phyloP scores from a whole-genome alignment of 441 rosid species.

The Pelargonium myrrhifolium region DNA sequence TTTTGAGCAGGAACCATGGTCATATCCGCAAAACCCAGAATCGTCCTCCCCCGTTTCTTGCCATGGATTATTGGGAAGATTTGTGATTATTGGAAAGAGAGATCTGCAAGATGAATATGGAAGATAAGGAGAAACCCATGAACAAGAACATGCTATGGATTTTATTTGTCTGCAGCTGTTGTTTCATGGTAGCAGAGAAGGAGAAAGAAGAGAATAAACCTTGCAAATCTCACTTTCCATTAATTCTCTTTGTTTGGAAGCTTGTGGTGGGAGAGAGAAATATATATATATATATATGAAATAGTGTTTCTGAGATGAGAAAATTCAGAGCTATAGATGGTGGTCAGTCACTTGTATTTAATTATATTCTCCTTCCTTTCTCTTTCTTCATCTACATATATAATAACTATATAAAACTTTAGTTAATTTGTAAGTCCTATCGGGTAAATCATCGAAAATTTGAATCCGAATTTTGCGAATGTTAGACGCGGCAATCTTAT shows the following conservation, averaged over 20 bases:
- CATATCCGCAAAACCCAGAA: conserved; percentile 38
- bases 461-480: too few species aligned
- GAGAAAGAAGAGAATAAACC: conserved; percentile 35
- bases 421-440: too few species aligned
- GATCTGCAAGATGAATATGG: conserved; percentile 15
- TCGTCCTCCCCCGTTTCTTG: conserved; percentile 13
- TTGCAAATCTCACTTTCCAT: conserved; percentile 73
- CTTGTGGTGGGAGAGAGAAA: conserved; percentile 34
- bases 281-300: conserved; percentile 27
- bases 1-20: conserved; percentile 67
- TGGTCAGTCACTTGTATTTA: conserved; percentile 56
- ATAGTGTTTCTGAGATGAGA: too few species aligned
- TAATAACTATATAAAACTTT: too few species aligned
- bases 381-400: too few species aligned
- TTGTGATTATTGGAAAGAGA: conserved; percentile 26
- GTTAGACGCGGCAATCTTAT: too few species aligned
- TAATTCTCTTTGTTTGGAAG: conserved; percentile 85
- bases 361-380: too few species aligned
- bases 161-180: conserved; percentile 16
- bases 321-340: too few species aligned
- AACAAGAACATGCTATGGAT: conserved; percentile 31
- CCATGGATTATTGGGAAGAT: conserved; percentile 36
- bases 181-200: conserved; percentile 31
- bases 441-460: too few species aligned
- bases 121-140: conserved; percentile 33